These are phyloP conservation scores for Halteria grandinella DNA, from an alignment of 73 alveolate genomes.

Conservation along the genomic window DNA sequence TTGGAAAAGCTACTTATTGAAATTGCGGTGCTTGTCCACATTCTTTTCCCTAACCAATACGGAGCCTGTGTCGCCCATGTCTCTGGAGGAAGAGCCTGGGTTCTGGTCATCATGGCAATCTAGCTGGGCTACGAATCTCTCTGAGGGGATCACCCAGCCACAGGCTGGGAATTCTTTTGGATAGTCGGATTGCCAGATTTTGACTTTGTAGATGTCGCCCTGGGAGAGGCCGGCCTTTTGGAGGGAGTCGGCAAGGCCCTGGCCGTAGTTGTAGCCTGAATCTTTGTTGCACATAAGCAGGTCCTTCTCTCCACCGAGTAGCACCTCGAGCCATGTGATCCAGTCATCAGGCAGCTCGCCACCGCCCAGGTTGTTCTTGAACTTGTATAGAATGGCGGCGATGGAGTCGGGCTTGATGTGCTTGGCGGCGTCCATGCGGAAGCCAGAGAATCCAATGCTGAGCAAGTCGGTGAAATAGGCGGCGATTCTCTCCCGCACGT, in stretches of 20 bases:
- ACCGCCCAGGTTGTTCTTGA: constrained; percentile 89
- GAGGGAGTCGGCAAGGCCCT: constrained; percentile 75
- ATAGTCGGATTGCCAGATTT: constrained; percentile 94
- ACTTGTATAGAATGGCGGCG: constrained; percentile 70
- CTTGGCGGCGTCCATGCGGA: constrained; percentile 89
- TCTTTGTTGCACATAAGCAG: constrained; percentile 80
- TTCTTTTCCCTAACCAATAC: constrained; percentile 83
- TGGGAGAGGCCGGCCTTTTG: constrained; percentile 81
- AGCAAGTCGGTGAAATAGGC: constrained; percentile 83
- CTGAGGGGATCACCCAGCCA: constrained; percentile 91
- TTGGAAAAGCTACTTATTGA: constrained; percentile 83
- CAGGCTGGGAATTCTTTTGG: constrained; percentile 95
- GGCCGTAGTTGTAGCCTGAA: constrained; percentile 80
- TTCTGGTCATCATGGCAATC: constrained; percentile 96
- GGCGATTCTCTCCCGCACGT: constrained; percentile 90
- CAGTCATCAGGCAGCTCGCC: constrained; percentile 88
- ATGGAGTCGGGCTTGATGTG: constrained; percentile 81
- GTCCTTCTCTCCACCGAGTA: constrained; percentile 91
- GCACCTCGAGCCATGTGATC: constrained; percentile 87
- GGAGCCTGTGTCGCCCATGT: constrained; percentile 92
- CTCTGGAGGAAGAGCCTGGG: constrained; percentile 96
- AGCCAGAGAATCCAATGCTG: constrained; percentile 85
- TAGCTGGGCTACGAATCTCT: constrained; percentile 84
- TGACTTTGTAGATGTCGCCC: constrained; percentile 82
- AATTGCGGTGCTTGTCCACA: constrained; percentile 85